Base-by-base conservation (phyloP, 2,329 filamentous ascomycete species). In the Mollisiaceae sp. region DNA sequence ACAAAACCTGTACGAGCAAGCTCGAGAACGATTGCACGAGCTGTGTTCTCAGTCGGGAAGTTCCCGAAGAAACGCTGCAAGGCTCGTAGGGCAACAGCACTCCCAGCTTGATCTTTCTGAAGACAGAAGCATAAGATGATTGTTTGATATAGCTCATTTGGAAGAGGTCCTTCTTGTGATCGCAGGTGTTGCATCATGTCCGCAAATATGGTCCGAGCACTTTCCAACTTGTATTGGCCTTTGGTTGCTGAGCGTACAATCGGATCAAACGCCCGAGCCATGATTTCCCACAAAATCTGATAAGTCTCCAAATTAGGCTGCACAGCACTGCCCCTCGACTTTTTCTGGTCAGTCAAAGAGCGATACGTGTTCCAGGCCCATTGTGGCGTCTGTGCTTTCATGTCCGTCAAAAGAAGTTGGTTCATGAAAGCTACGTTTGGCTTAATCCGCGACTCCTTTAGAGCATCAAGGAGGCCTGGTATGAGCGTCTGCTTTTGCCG, bases 381-480 rank as follows among this genome's bases (percentile, higher is more conserved):
- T 8, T 63, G 57, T 18, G 62, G 67, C 22, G 70, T 63, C 27
- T 71, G 66, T 18, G 39, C 59, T 45, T 64, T 69, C 11, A 64
- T 63, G 20, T 73, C 69, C 18, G 65, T 64, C 66, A 88, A 86
- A 32, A 95, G 84, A 24, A 94, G 80, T 74, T 93, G 90, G 77
- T 94, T 95, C 82, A 94, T 87, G 79, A 94, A 90, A 76, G 89
- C 91, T 9, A 88, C 86, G 73, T 92, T 89, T 1, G 89, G 85
- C 62, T 80, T 82, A 67, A 94, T 87, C 68, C 89, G 84, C 15
- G 89, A 86, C 54, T 85, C 80, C 15, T 82, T 79, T 68, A 92
- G 87, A 1, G 86, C 86, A 38, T 85, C 81, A 77, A 87, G 89
- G 4, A 94, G 80, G 60, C 83, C 79, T 57, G 85, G 79, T 59